Percentiles rank a stretch among this genome's conserved stretches.
Evolutionary conservation across 495 filamentous ascomycete genomes (phyloP).

Genomic region (Pseudomonodictys pantanalensis): DNA sequence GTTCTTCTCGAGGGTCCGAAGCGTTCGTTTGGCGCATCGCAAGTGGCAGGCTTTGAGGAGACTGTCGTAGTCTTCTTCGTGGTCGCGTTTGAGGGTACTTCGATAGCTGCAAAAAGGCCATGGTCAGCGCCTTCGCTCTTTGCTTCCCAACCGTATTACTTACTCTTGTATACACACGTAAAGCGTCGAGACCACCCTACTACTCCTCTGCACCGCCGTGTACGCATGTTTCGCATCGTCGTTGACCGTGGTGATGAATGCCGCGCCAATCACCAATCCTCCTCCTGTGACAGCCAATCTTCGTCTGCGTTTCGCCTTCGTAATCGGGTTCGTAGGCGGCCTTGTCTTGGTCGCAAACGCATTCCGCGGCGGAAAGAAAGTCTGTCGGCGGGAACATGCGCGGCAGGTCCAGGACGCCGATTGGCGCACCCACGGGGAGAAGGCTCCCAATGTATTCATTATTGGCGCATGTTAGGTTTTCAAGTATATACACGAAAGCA

Average conservation of each 20-base stretch:
- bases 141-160: slow-evolving; percentile 37
- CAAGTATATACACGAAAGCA: no score
- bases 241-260: slow-evolving; percentile 62
- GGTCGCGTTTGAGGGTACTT: slow-evolving; percentile 61
- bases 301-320: slow-evolving; percentile 18
- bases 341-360: slow-evolving; percentile 21
- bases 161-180: slow-evolving; percentile 88
- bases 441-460: slow-evolving; percentile 23
- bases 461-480: slow-evolving; percentile 29
- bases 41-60: slow-evolving; percentile 84
- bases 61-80: slow-evolving; percentile 58
- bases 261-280: slow-evolving; percentile 53
- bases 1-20: slow-evolving; percentile 85
- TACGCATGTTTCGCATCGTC: slow-evolving; percentile 73
- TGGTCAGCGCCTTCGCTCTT: neutral
- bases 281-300: slow-evolving; percentile 51
- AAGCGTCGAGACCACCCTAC: slow-evolving; percentile 73
- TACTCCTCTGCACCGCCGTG: slow-evolving; percentile 69
- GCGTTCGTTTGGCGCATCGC: slow-evolving; percentile 83
- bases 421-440: slow-evolving; percentile 21
- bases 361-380: slow-evolving; percentile 9
- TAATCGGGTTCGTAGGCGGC: neutral
- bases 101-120: slow-evolving; percentile 18
- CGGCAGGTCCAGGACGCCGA: slow-evolving; percentile 31
- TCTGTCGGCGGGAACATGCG: slow-evolving; percentile 30